Percentiles rank a stretch among this genome's conserved stretches.
phyloP scores from a whole-genome alignment of 2,329 filamentous ascomycete species.

The Coleophoma cylindrospora region DNA sequence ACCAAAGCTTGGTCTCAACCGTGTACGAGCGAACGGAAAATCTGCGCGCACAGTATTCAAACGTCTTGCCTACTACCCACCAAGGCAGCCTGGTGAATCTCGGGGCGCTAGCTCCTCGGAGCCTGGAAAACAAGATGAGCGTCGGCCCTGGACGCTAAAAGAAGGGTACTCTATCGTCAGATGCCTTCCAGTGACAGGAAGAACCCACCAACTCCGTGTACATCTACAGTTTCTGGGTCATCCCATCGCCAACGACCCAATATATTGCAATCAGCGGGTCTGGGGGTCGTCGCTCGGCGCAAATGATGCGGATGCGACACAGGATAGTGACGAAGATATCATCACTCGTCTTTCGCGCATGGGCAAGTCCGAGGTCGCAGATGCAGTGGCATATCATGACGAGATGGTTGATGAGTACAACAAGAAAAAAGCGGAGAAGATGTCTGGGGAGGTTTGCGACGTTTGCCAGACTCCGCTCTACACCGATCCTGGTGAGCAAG shows the following conservation, averaged over 20 bases:
- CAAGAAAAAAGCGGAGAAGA: conserved; percentile 85
- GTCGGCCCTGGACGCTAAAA: conserved; percentile 42
- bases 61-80: conserved; percentile 84
- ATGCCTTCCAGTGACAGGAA: conserved; percentile 86
- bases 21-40: conserved; percentile 91
- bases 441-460: conserved; percentile 79
- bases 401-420: conserved; percentile 90
- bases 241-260: conserved; percentile 95
- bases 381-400: conserved; percentile 89
- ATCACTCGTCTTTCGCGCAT: conserved; percentile 80
- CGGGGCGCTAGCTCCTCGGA: conserved; percentile 9
- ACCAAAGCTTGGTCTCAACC: conserved; percentile 89
- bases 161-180: conserved; percentile 91
- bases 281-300: conserved; percentile 78
- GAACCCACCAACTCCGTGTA: conserved; percentile 92
- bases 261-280: conserved; percentile 91
- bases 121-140: conserved; percentile 2
- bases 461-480: conserved; percentile 86
- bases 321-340: conserved; percentile 81
- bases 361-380: conserved; percentile 90
- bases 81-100: conserved; percentile 21
- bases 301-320: conserved; percentile 57
- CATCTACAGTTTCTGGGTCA: conserved; percentile 93
- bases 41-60: conserved; percentile 87
- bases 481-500: conserved; percentile 84